Evolutionary conservation across 306 rosid genomes (phyloP), one percentile per base, ranked within the genome.

Genomic region (Abrus pulchellus): DNA sequence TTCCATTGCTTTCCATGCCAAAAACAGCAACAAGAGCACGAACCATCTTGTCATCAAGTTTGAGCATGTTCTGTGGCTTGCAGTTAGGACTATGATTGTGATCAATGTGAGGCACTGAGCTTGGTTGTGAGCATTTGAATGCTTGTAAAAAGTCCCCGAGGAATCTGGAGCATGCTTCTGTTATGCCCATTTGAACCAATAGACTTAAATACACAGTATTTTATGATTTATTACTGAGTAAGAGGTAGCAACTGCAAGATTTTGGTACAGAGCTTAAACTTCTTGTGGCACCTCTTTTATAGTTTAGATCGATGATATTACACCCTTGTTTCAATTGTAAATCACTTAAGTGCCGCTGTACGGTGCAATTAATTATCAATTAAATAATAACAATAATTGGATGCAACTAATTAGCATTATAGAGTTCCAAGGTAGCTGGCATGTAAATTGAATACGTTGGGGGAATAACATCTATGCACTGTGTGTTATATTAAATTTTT

Each of bases 1-100:
- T 92, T 50, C 98, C 97, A 50, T 92, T 88, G 81, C 53, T 85
- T 77, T 90, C 85, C 98, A 94, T 90, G 65, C 97, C 98, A 66
- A 94, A 94, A 60, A 94, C 98, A 0, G 92, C 90, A 43, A 92
- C 87, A 41, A 94, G 89, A 29, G 97, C 94, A 6, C 86, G 30
- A 0, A 90, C 74, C 91, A 92, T 83, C 50, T 85, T 67, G 27
- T 85, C 93, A 41, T 92, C 90, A 43, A 88, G 84, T 43, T 83
- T 87, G 20, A 74, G 47, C 56, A 72, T 78, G 30, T 62, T 78
- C 20, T 78, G 71, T n/a, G 83, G 30, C 53, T 72, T 78, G 83
- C 77, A 55, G 5, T 13, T 6, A 49, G 44, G 67, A 3, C 34
- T 10, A 45, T 30, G 65, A 66, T n/a, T 59, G 33, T 32, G 52